Base-by-base conservation (phyloP, 2,329 filamentous ascomycete genomes). In the Aspergillus sp. region DNA sequence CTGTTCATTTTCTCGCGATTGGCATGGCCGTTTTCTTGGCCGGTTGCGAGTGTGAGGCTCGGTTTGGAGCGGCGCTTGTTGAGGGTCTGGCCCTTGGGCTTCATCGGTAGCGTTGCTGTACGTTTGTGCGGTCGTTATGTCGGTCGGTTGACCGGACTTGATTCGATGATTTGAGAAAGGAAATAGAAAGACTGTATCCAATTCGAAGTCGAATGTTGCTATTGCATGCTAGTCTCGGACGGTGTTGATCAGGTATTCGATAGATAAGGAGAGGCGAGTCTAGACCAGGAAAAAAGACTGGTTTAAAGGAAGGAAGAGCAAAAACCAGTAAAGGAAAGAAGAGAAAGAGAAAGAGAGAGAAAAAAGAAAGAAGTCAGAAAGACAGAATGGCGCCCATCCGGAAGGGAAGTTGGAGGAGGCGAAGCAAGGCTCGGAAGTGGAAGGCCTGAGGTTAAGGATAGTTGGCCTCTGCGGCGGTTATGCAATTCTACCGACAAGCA, bases 1-100 rank as follows among this genome's bases (percentile, higher is more conserved):
- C 64, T 65, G 51, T 71, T 69, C 73, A 75, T 75, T 30, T 30
- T 30, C 30, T 57, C 57, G 53, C 57, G 59, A 49, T 57, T 61
- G 45, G 57, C 58, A 58, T 60, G 53, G 45, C 63, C 62, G 62
- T 66, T 66, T 30, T 30, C 35, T 49, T 62, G 62, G 54, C 65
- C 60, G 43, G 67, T 68, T 41, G 62, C 61, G 41, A 70, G 52
- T 48, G 58, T 67, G 50, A 72, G 54, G 52, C 55, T 63, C 53
- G 64, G 66, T 58, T 67, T 66, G 47, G 68, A 67, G 55, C 66
- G 66, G 53, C 65, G 64, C 55, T 63, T 69, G 37, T 63, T 57
- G 51, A 64, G 53, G 43, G 51, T 60, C 37, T 60, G 57, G 55
- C 57, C 63, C 55, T 66, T 65, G 53, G 61, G 64, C 63, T 67